A percentile compares a stretch with the other conserved stretches of the same genome.
Conservation (phyloP, 371 early-diverging fungal species). For the Rhizopus microsporus region DNA sequence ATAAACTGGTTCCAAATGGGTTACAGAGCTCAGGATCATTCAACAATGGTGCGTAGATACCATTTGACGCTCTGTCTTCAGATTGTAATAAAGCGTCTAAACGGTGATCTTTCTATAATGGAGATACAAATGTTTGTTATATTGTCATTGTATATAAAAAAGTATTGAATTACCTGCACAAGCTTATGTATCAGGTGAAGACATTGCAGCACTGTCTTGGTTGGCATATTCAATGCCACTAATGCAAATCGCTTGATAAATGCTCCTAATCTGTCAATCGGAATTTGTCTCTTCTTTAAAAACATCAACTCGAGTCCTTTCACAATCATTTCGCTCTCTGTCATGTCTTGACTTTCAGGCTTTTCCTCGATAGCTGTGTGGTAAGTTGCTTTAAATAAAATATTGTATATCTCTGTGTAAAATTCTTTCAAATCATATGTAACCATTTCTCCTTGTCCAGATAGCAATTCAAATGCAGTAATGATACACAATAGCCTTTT, state of each 20-base stretch:
- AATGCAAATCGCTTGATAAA: conserved; percentile 66
- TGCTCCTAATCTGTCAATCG: conserved; percentile 70
- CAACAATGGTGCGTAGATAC: conserved; percentile 77
- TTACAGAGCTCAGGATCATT: conserved; percentile 94
- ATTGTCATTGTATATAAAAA: conserved; percentile 22
- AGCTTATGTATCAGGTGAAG: conserved; percentile 38
- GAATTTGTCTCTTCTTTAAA: conserved; percentile 77
- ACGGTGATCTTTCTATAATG: conserved; percentile 62
- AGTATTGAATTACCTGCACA: conserved; percentile 25
- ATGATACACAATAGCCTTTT: conserved; percentile 83
- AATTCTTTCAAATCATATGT: conserved; percentile 89
- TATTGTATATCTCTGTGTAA: conserved; percentile 76
- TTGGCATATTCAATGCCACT: conserved; percentile 56
- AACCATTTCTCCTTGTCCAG: conserved; percentile 86
- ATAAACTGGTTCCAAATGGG: conserved; percentile 87
- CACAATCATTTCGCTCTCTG: conserved; percentile 77
- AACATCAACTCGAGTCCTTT: conserved; percentile 83
- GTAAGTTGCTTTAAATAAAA: conserved; percentile 70
- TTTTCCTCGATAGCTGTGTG: conserved; percentile 65
- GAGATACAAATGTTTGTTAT: conserved; percentile 10
- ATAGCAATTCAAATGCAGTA: conserved; percentile 82
- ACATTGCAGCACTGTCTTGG: conserved; percentile 40
- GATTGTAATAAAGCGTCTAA: conserved; percentile 81
- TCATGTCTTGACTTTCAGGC: conserved; percentile 44
- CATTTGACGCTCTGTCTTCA: conserved; percentile 79